A percentile compares a stretch with the other conserved stretches of the same genome.
Conservation (phyloP, 2,329 filamentous ascomycete species). For the Metarhizium sp. region DNA sequence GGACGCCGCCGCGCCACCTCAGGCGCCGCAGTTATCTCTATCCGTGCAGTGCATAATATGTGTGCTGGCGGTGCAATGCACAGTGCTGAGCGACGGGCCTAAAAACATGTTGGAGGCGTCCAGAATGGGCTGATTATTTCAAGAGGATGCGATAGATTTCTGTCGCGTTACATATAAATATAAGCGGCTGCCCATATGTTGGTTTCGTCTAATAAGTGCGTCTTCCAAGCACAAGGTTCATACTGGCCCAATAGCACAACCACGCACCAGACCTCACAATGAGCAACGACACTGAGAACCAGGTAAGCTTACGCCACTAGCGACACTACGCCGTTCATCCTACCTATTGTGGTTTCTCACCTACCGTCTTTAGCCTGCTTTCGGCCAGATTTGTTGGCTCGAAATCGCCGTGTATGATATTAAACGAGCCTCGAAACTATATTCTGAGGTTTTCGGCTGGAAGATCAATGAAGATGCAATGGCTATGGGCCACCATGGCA, state of each 20-base stretch:
- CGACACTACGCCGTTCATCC: background rate
- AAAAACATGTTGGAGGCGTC: background rate
- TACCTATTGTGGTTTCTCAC: background rate
- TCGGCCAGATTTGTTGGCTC: conserved; percentile 28
- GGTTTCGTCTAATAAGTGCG: background rate
- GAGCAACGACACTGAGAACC: background rate
- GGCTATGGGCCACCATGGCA: conserved; percentile 11
- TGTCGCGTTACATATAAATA: background rate
- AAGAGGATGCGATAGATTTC: background rate
- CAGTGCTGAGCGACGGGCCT: background rate
- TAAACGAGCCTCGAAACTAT: conserved; percentile 26
- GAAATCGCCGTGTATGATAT: conserved; percentile 28
- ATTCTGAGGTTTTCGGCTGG: conserved; percentile 26
- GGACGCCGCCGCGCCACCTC: background rate
- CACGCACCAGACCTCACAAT: background rate
- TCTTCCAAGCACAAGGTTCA: background rate
- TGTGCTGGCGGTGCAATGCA: background rate
- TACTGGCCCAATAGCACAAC: background rate
- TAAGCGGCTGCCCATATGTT: background rate
- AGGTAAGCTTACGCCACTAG: background rate
- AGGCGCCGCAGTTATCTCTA: background rate
- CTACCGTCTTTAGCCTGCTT: background rate
- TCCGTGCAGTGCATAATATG: background rate
- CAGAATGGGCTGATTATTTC: background rate
- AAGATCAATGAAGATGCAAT: conserved; percentile 14